Percentiles rank a stretch among this genome's conserved stretches.
These are phyloP conservation scores for Coemansia asiatica DNA, from an alignment of 192 early-diverging fungal species.

Conservation along the genomic window DNA sequence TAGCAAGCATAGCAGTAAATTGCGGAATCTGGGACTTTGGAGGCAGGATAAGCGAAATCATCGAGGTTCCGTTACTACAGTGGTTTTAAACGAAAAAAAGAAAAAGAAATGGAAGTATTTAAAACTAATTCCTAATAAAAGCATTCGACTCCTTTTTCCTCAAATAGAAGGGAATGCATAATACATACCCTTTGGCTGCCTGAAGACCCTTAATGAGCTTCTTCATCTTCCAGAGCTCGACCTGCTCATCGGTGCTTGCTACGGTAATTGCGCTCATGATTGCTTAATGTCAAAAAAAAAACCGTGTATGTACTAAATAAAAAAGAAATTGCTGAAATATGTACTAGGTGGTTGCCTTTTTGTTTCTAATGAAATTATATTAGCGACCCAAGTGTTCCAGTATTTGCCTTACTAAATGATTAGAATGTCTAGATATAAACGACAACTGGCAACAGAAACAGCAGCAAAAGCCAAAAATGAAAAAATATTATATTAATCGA, in stretches of 20 bases:
- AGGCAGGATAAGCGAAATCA: slow-evolving; percentile 97
- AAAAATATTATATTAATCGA: no score
- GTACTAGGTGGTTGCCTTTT: background rate
- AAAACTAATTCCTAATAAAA: no score
- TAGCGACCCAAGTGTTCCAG: no score
- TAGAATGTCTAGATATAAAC: no score
- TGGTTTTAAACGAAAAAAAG: background rate
- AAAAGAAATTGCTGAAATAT: background rate
- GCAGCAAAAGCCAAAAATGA: background rate
- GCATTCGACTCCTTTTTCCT: no score
- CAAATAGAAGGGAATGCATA: background rate
- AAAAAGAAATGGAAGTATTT: background rate
- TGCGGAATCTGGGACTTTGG: slow-evolving; percentile 91
- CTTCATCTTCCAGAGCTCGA: slow-evolving; percentile 98
- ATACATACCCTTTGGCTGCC: slow-evolving; percentile 78
- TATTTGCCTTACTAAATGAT: no score
- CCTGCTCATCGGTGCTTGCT: slow-evolving; percentile 73
- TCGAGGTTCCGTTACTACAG: slow-evolving; percentile 91
- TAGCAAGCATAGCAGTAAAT: slow-evolving; percentile 89
- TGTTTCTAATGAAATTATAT: no score
- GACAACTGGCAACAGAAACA: background rate
- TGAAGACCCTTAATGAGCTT: slow-evolving; percentile 96
- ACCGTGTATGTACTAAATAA: background rate
- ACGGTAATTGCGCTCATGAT: slow-evolving; percentile 8
- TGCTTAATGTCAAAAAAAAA: no score